A percentile compares a stretch with the other conserved stretches of the same genome.
Conservation (phyloP, 257 asterid species). For the Vinca minor region DNA sequence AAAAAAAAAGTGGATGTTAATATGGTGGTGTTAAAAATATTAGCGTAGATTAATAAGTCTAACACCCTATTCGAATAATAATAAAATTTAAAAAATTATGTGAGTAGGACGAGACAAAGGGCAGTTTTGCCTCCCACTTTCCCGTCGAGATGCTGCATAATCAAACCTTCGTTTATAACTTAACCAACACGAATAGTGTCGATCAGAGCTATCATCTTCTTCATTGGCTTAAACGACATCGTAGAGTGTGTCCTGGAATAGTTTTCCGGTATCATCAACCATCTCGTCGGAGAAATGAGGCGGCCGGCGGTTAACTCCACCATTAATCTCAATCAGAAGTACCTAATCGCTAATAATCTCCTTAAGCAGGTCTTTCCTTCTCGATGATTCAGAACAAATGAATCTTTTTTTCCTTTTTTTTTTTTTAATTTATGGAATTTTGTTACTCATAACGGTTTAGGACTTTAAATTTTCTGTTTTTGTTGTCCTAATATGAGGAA, state of each 20-base stretch:
- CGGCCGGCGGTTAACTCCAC: slow-evolving; percentile 45
- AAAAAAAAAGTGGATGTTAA: too few relatives aligned
- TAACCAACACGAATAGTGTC: background rate
- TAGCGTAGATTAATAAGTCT: too few relatives aligned
- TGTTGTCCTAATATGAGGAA: background rate
- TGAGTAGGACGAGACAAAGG: too few relatives aligned
- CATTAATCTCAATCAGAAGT: slow-evolving; percentile 43
- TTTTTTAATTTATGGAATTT: background rate
- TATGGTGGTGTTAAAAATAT: too few relatives aligned
- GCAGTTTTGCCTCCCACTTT: too few relatives aligned
- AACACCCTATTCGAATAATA: too few relatives aligned
- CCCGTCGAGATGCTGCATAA: too few relatives aligned
- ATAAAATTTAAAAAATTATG: too few relatives aligned
- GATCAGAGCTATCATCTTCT: background rate
- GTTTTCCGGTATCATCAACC: background rate
- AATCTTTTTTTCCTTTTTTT: too few relatives aligned
- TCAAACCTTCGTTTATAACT: slow-evolving; percentile 1
- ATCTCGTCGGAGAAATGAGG: slow-evolving; percentile 43
- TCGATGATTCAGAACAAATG: background rate
- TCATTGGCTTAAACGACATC: background rate
- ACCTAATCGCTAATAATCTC: slow-evolving; percentile 79
- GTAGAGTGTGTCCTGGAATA: background rate
- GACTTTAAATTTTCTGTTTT: background rate
- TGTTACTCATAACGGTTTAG: background rate
- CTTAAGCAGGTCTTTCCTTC: slow-evolving; percentile 61